phyloP scores from a whole-genome alignment of 2,329 filamentous ascomycete species.

The Thyridium curvatum region DNA sequence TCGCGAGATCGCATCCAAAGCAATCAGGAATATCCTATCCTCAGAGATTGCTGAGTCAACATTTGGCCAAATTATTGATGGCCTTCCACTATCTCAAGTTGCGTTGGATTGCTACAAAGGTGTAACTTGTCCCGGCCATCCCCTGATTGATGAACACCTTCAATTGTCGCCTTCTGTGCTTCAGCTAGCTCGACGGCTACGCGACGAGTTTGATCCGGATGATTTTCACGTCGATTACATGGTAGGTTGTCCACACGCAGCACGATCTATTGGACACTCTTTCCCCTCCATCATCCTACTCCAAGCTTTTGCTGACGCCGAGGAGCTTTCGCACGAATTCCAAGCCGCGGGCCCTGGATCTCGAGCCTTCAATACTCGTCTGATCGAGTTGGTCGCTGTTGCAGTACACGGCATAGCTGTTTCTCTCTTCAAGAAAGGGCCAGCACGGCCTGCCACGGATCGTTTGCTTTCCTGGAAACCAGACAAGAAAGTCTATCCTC shows the following conservation, averaged over 20 bases:
- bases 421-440: neutral
- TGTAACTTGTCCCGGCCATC: conserved; percentile 4
- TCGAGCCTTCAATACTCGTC: neutral
- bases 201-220: conserved; percentile 7
- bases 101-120: neutral
- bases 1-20: neutral
- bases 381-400: conserved; percentile 1
- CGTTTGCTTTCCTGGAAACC: too few relatives aligned
- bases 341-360: too few relatives aligned
- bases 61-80: conserved; percentile 17
- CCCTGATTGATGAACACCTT: conserved; percentile 11
- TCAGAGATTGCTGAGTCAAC: conserved; percentile 8
- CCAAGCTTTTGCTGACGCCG: too few relatives aligned
- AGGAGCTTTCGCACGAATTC: too few relatives aligned
- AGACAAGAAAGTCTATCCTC: too few relatives aligned
- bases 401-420: conserved; percentile 1
- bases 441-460: too few relatives aligned
- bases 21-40: conserved; percentile 8
- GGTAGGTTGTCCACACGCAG: too few relatives aligned
- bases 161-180: conserved; percentile 11
- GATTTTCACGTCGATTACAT: too few relatives aligned
- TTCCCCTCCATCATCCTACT: too few relatives aligned
- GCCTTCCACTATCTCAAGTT: conserved; percentile 8
- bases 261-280: too few relatives aligned
- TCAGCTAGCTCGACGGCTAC: conserved; percentile 10